Base-by-base conservation (phyloP, 345 rosid genomes). In the Gossypium bickii region DNA sequence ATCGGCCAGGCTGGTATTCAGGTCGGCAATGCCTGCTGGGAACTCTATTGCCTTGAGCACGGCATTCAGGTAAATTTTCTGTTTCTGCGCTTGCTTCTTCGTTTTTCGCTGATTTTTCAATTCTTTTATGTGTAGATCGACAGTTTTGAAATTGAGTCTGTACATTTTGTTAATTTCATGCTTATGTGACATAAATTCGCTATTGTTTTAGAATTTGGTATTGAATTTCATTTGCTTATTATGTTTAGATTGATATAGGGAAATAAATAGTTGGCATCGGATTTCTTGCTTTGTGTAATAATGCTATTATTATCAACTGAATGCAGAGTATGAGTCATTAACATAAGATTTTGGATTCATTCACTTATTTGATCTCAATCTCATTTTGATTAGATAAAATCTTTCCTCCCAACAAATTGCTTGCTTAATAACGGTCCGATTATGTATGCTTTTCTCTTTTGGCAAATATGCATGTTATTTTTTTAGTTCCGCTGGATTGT, bases 1-100 rank as follows among this genome's bases (percentile, higher is more conserved):
- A 78, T 81, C 64, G 81, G 84, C 22, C 84, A 81, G 70, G 84
- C 84, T 60, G 84, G 84, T 38, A 81, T 81, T 27, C 81, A 81
- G 77, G 81, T 78, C 71, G 81, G 81, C 38, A 81, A 81, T 64
- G 81, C 84, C 27, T 81, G 83, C 76, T 79, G 82, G 79, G 82
- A 79, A 41, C 82, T 79, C n/a, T 79, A 79, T 72, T 79, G 82
- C 67, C 82, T 81, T 38, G 83, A 78, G 73, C 78, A 77, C 76
- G 84, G 84, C 60, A 81, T 81, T 72, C 84, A 78, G 80, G 83
- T 80, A 47, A 38, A 15, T 57, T 64, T 25, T 53, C 47, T 24
- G 25, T 38, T 68, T 57, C 63, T 57, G 20, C 11, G 20, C 8
- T 62, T 71, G 24, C 12, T 52, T 11, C 51, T 20, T 16, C 34